These are phyloP conservation scores for Gnaphalium uliginosum DNA, from an alignment of 129 eudicot genomes.

Conservation along the genomic window DNA sequence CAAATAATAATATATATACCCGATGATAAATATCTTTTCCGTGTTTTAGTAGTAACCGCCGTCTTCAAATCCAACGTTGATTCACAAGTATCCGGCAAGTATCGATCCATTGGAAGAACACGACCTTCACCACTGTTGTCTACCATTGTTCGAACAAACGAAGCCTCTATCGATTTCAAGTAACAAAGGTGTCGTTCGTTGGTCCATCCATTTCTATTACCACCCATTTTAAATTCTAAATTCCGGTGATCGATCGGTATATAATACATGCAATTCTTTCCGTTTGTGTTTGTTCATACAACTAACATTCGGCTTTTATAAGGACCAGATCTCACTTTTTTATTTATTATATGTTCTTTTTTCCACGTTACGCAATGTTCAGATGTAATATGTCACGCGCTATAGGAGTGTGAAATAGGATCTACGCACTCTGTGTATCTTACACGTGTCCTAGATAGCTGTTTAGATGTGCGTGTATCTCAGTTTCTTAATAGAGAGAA, in stretches of 20 bases:
- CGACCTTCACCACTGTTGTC: slow-evolving; percentile 6
- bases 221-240: slow-evolving; percentile 14
- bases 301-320: background rate
- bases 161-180: slow-evolving; percentile 44
- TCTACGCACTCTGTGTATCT: background rate
- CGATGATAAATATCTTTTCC: slow-evolving; percentile 29
- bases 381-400: slow-evolving; percentile 1
- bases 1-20: slow-evolving; percentile 25
- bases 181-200: slow-evolving; percentile 45
- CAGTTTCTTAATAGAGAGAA: background rate
- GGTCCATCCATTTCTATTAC: slow-evolving; percentile 35
- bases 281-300: background rate
- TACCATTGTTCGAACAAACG: slow-evolving; percentile 40
- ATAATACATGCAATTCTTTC: background rate
- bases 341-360: slow-evolving; percentile 9
- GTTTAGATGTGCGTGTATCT: background rate
- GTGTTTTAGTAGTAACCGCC: slow-evolving; percentile 13
- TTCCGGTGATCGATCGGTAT: background rate
- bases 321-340: slow-evolving; percentile 8
- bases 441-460: background rate
- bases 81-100: slow-evolving; percentile 48
- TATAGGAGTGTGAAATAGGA: background rate
- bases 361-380: slow-evolving; percentile 22
- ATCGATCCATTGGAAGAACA: slow-evolving; percentile 37
- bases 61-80: slow-evolving; percentile 34